These are phyloP conservation scores for Corylus americana DNA, from an alignment of 306 rosid species.

Conservation along the genomic window DNA sequence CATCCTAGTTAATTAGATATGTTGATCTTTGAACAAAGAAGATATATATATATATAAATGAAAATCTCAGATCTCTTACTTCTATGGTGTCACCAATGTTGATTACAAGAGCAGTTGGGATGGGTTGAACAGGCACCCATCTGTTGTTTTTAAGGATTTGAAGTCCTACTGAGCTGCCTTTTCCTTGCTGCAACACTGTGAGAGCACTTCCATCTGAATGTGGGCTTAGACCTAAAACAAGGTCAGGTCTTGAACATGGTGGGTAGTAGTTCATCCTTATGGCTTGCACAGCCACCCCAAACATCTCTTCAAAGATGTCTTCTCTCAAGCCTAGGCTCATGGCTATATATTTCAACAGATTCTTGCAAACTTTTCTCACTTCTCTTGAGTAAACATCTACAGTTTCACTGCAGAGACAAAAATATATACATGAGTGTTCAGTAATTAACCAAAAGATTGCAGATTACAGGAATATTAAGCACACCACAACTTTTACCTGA, in stretches of 20 bases:
- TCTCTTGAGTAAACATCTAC: conserved; percentile 74
- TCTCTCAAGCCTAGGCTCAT: conserved; percentile 58
- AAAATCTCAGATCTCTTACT: conserved; percentile 41
- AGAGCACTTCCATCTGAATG: conserved; percentile 99
- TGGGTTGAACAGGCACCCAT: conserved; percentile 82
- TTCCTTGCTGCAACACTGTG: conserved; percentile 89
- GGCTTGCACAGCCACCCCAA: conserved; percentile 91
- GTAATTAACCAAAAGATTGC: neutral
- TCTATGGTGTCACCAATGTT: conserved; percentile 92
- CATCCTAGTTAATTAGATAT: neutral
- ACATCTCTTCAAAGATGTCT: conserved; percentile 60
- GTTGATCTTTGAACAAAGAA: neutral
- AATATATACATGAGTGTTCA: neutral
- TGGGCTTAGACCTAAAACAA: conserved; percentile 93
- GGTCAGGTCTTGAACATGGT: conserved; percentile 95
- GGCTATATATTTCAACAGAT: conserved; percentile 64
- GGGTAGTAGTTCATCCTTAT: conserved; percentile 95
- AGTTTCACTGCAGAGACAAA: conserved; percentile 57
- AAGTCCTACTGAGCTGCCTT: conserved; percentile 77
- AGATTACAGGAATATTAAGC: neutral
- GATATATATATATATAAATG: neutral
- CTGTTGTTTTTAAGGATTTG: conserved; percentile 67
- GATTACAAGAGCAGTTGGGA: conserved; percentile 85
- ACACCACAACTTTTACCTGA: conserved; percentile 50
- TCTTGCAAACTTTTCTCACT: conserved; percentile 64